Base-by-base conservation (phyloP, 352 stramenopile species). In the Phytophthora palmivora region DNA sequence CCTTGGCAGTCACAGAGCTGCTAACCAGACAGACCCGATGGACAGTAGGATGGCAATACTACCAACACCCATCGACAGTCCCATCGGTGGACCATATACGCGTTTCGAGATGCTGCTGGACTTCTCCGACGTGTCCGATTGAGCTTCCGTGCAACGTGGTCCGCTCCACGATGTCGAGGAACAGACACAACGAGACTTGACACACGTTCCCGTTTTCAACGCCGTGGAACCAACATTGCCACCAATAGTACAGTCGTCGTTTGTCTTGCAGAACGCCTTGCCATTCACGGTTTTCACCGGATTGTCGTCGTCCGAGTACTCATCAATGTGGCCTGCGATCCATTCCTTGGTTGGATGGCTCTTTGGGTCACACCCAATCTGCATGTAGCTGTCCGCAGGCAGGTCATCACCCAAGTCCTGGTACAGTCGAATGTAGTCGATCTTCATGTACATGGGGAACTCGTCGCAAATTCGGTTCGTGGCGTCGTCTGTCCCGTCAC, bases 401-500 rank as follows among this genome's bases (percentile, higher is more conserved):
- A 68, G 55, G 21, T 85, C 75, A n/a, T 66, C 49, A 6, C 55
- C 69, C 4, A 67, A 16, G 64, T 88, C 78, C 45, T 91, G 81
- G 50, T 91, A 91, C 42, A 89, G 16, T 0, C 82, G 74, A 6
- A 91, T 87, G 72, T 91, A 90, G 62, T 88, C 81, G 43, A 90
- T 63, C 73, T 87, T 86, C 69, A 92, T 76, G 77, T 83, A 85
- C 75, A 92, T 88, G 2, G 82, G 82, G 63, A 87, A 89, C 52
- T 67, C 66, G 53, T 90, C 76, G 44, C 82, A 92, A 46, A 93
- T 90, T 11, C 38, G 44, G 47, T 82, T 80, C 11, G 60, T 72
- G 22, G 65, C 32, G 7, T 65, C 34, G 37, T 84, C 49, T 0
- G 50, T 70, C 15, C 78, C 78, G 30, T 90, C 79, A 2, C 82